Conservation (phyloP, 2,329 filamentous ascomycete genomes). For the Aspergillus brunneoviolaceus region DNA sequence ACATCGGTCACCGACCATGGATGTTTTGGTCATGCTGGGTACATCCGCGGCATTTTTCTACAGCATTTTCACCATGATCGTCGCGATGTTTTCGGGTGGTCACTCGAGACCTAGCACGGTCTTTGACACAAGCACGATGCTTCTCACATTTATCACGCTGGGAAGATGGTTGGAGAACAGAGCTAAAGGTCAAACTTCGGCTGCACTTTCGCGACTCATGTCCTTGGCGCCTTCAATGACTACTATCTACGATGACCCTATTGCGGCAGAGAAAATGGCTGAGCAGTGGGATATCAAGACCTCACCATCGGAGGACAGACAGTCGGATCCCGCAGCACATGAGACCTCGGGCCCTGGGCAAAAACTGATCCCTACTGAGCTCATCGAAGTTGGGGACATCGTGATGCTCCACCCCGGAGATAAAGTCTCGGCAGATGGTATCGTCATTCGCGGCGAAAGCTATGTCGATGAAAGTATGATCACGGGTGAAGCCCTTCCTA, state of each 20-base stretch:
- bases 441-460: constrained; percentile 82
- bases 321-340: constrained; percentile 11
- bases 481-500: constrained; percentile 93
- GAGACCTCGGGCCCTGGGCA: constrained; percentile 63
- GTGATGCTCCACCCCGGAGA: constrained; percentile 91
- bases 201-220: constrained; percentile 90
- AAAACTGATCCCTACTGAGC: constrained; percentile 84
- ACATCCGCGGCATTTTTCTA: constrained; percentile 97
- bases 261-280: constrained; percentile 85
- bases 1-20: constrained; percentile 93
- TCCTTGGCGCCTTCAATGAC: constrained; percentile 95
- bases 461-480: constrained; percentile 99
- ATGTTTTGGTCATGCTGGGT: constrained; percentile 89
- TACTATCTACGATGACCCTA: constrained; percentile 91
- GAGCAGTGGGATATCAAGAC: constrained; percentile 65
- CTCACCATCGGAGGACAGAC: constrained; percentile 12
- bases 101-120: constrained; percentile 82
- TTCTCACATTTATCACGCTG: constrained; percentile 91
- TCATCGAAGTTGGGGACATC: constrained; percentile 90
- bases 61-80: constrained; percentile 80
- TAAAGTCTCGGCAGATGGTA: constrained; percentile 92
- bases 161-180: constrained; percentile 90
- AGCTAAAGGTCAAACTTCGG: constrained; percentile 94
- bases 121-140: constrained; percentile 97
- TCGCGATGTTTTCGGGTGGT: constrained; percentile 72